These are phyloP conservation scores for Xylaria sp. DNA, from an alignment of 2,329 filamentous ascomycete genomes.

Conservation along the genomic window DNA sequence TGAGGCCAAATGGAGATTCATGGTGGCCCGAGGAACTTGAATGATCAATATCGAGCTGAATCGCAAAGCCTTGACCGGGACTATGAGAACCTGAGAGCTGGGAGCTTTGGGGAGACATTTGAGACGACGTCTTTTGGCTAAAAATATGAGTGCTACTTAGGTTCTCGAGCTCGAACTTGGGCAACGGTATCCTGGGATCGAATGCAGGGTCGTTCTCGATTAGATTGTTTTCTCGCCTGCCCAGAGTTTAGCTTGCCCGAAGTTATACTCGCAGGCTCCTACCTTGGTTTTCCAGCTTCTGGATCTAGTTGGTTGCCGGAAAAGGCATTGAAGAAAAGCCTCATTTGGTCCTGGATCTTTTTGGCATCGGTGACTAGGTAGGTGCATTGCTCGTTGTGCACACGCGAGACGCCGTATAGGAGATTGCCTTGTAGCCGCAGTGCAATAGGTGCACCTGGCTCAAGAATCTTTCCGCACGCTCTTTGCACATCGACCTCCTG, in stretches of 20 bases:
- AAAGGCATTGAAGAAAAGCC: slow-evolving; percentile 69
- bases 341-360: slow-evolving; percentile 78
- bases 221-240: slow-evolving; percentile 78
- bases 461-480: slow-evolving; percentile 88
- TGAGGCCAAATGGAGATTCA: slow-evolving; percentile 42
- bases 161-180: slow-evolving; percentile 64
- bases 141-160: slow-evolving; percentile 48
- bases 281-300: slow-evolving; percentile 78
- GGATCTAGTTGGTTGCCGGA: slow-evolving; percentile 72
- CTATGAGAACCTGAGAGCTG: slow-evolving; percentile 36
- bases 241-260: slow-evolving; percentile 21
- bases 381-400: slow-evolving; percentile 86
- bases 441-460: slow-evolving; percentile 84
- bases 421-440: slow-evolving; percentile 89
- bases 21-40: slow-evolving; percentile 40
- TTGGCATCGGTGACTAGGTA: slow-evolving; percentile 87
- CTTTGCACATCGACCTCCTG: slow-evolving; percentile 86
- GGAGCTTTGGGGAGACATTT: slow-evolving; percentile 43
- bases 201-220: slow-evolving; percentile 87
- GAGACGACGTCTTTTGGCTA: slow-evolving; percentile 47
- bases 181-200: slow-evolving; percentile 70
- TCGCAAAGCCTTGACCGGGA: slow-evolving; percentile 35
- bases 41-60: slow-evolving; percentile 42
- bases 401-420: slow-evolving; percentile 84
- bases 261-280: slow-evolving; percentile 41